phyloP scores from a whole-genome alignment of 1,284 basidiomycete genomes.

The Tilletia caries region DNA sequence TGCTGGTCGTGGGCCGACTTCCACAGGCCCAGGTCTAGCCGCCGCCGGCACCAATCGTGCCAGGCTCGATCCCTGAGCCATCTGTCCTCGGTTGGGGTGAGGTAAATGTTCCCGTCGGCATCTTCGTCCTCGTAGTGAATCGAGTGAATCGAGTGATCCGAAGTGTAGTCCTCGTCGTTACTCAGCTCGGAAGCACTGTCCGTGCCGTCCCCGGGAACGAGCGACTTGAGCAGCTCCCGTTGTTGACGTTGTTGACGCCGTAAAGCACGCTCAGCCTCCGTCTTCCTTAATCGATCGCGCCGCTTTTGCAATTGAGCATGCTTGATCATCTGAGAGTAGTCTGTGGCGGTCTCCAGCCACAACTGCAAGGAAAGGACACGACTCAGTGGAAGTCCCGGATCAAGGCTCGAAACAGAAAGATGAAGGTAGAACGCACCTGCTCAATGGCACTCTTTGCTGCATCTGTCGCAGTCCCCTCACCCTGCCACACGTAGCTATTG shows the following conservation, averaged over 20 bases:
- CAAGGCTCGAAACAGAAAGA: too few species aligned
- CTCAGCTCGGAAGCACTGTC: conserved; percentile 2
- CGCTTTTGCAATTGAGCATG: background rate
- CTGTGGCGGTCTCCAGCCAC: conserved; percentile 1
- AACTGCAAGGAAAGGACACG: background rate
- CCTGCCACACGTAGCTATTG: background rate
- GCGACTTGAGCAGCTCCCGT: background rate
- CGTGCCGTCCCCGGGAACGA: background rate
- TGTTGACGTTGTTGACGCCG: background rate
- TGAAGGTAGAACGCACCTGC: background rate
- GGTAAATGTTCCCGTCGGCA: background rate
- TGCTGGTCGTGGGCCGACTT: background rate
- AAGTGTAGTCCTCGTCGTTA: background rate
- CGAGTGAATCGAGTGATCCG: background rate
- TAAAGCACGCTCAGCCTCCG: background rate
- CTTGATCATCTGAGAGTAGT: background rate
- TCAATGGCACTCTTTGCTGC: background rate
- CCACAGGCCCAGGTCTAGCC: background rate
- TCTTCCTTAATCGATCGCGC: background rate
- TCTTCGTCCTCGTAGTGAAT: conserved; percentile 8
- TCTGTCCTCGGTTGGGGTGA: background rate
- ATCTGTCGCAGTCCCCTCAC: background rate
- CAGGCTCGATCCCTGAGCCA: background rate
- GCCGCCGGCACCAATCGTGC: background rate
- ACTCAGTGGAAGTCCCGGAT: too few species aligned